Base-by-base conservation (phyloP, 495 filamentous ascomycete species). In the Paragyromitra xinjiangensis region DNA sequence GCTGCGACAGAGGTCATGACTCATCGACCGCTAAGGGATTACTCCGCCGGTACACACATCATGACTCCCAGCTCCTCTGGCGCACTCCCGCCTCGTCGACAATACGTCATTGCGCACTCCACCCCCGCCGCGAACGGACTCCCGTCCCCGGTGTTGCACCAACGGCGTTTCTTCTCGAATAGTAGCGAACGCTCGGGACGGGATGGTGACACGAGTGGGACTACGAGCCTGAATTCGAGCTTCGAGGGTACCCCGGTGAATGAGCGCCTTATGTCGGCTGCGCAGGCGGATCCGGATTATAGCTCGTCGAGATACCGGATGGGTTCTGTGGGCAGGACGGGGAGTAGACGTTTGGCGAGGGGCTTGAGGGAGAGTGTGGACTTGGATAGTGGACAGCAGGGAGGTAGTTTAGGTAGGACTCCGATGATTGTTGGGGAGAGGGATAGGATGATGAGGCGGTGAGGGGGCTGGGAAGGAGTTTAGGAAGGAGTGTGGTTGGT, bases 1-100 rank as follows among this genome's bases (percentile, higher is more conserved):
- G 89, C 89, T 0, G 81, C 83, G n/a, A 90, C 89, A 11, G 89
- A 90, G 64, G 83, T 89, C n/a, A 85, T 78, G 85, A 19, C 83
- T 81, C 51, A 71, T 24, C 71, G 78, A 3, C 65, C 62, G 12
- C 19, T 64, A 14, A 48, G 77, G 6, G 67, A 79, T 12, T 78
- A 70, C 64, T 40, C 53, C 12, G 14, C 48, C 5, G 55, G 37
- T 6, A 51, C 59, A 9, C 69, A 75, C 19, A 59, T 64, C 29
- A 58, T 78, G 56, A 70, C 76, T n/a, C 76, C 76, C 11, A 65
- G 76, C 3, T 37, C 45, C 39, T 69, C 73, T 9, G 66, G 48
- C 3, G 66, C 53, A 9, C 39, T 80, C 0, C 72, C 79, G 0
- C 79, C 78, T 0, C 59, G 79, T 6, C 62, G 79, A 3, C 74